Evolutionary conservation across 441 rosid species (phyloP), one percentile per base, ranked within the genome.

Genomic region (Gossypium laxum): DNA sequence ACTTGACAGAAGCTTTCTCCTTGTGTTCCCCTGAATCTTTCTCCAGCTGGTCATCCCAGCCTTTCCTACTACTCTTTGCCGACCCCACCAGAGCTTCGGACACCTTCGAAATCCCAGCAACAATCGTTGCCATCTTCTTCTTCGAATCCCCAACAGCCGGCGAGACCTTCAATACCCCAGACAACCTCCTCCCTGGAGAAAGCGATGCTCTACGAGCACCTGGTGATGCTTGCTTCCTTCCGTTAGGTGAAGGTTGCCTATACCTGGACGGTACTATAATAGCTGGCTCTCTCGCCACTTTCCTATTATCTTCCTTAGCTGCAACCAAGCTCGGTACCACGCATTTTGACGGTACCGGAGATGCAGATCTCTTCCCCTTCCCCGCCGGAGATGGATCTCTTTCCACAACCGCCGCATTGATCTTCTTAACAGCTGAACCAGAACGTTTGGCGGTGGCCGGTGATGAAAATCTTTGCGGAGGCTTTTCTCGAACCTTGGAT

Each of bases 211-310:
- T 85, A 69, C 98, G 74, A 1, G 89, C 77, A 75, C 73, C 84
- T 0, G 93, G 91, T 0, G 97, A 88, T 2, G 90, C 88, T 78
- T 87, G 93, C 73, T 81, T 88, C 85, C 96, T 83, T 22, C 80
- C 89, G 43, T 59, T 86, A 0, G 98, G 97, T 0, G 98, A 93
- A 1, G 97, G 96, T 43, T 93, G 98, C 69, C 90, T 74, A 66
- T 91, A 93, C 83, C 98, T 85, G 0, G 98, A 93, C 1, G 96
- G 95, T 52, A 93, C 97, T 12, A 91, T 81, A 57, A 93, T 93
- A 0, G 97, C 87, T 0, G 96, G 85, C 76, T 93, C 98, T 78
- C 83, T 83, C 3, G 85, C 80, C 1, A 72, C 84, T 64, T 81
- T 89, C 62, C 97, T 74, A 62, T 83, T 91, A 75, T 93, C 98